Base-by-base conservation (phyloP, 2,329 filamentous ascomycete species). In the Huntiella savannae region DNA sequence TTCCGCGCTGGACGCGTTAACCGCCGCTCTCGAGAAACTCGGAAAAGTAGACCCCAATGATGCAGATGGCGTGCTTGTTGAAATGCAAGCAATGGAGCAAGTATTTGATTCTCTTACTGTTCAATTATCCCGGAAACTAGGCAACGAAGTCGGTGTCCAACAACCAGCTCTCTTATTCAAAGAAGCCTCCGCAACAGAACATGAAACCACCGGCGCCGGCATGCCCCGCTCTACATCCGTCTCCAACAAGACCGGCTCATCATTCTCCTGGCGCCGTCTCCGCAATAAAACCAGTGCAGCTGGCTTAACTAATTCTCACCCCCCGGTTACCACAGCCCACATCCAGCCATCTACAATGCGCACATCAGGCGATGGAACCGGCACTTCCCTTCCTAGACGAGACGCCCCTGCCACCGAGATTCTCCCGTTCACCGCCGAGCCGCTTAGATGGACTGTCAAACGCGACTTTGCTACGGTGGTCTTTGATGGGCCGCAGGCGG, bases 121-220 rank as follows among this genome's bases (percentile, higher is more conserved):
- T 1, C 69, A 72, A 3, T 66, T 96, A 37, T 66, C 74, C 4
- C 88, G 92, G 58, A 93, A 86, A 56, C 71, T 98, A 3, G 88
- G 91, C n/a, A 84, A 71, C 56, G 91, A 98, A 53, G 91, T 98
- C 8, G 91, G 91, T 8, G 75, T 87, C 2, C 78, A 88, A 49
- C 75, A 79, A 4, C 72, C 79, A 2, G 69, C 73, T n/a, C 62
- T 71, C 0, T 66, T 92, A 42, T 93, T 92, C 64, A 86, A 79
- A 57, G 79, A 84, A 43, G 75, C 77, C 4, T 66, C 64, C 5
- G 64, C 57, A 3, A 59, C 59, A 4, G 60, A 63, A 5, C 74
- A 78, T 3, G 64, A 64, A 35, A 61, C 68, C 13, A 16, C 44
- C 15, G 52, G 59, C 1, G 52, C 60, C 3, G 52, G 63, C 4